Base-by-base conservation (phyloP, 1,139 yeast species). In the Suhomyces ambrosiae region DNA sequence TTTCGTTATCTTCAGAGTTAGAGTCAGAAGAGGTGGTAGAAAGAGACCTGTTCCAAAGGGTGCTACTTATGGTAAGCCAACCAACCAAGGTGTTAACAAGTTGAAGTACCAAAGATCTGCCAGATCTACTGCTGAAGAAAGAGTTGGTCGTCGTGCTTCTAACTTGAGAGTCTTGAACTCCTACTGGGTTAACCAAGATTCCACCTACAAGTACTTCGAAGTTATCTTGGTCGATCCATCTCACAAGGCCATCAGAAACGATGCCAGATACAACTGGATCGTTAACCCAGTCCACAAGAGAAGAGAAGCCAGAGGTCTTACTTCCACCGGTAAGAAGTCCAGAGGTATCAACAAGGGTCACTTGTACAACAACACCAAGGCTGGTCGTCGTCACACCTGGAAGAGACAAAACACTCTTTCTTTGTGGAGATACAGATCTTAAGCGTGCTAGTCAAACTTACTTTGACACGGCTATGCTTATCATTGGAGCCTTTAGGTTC, bases 341-440 rank as follows among this genome's bases (percentile, higher is more conserved):
- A 86, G 98, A 83, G 98, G 98, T 87, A 88, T 92, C 84, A 88
- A 89, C 95, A 92, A 90, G 86, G 98, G 98, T 71, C 98, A 92
- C 90, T 80, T 80, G 74, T 92, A 67, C 96, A 82, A 85, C 96
- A 89, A 90, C 84, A 90, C 97, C 82, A 75, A 78, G 65, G 89
- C 96, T 63, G 97, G 94, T 72, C 90, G 97, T 80, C 87, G 96
- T 77, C 95, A 90, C 88, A 92, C 90, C 79, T 92, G 98, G 98
- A 92, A 92, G 88, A 88, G 83, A 77, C 92, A 92, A 82, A 92
- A 92, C 94, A 92, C 98, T 62, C 83, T 92, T 72, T 86, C 95
- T 63, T 80, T 92, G 78, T 92, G 98, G 97, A 88, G 98, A 86
- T 92, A 92, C 96, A 90, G 98, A 85, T 82, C 86, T 71, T 83